Conservation (phyloP, 495 filamentous ascomycete species). For the Aspergillus baeticus region DNA sequence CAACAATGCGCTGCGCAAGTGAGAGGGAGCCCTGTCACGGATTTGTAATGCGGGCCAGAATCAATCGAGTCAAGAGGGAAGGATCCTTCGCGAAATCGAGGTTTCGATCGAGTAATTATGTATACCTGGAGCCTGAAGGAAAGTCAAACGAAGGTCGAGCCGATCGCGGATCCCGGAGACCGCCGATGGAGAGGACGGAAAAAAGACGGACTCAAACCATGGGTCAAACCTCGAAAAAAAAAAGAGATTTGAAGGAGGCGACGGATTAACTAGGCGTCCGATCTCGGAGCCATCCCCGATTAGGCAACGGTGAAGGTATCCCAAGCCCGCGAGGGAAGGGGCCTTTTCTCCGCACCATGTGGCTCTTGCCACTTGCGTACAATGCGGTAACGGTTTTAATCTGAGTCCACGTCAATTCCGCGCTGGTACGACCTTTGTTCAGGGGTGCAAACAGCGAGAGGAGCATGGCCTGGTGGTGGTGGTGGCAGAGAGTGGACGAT, state of each 20-base stretch:
- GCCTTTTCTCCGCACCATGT: no score
- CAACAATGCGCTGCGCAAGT: no score
- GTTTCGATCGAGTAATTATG: constrained; percentile 31
- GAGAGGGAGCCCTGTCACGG: neutral
- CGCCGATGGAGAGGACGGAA: constrained; percentile 14
- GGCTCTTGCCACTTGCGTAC: neutral
- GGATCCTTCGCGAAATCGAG: neutral
- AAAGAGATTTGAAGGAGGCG: neutral
- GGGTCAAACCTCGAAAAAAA: neutral
- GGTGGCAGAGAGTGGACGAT: neutral
- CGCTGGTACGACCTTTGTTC: neutral
- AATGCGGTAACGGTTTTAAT: neutral
- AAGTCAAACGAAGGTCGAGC: constrained; percentile 10
- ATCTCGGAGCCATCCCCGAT: constrained; percentile 5
- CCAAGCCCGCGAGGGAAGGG: neutral
- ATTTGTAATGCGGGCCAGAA: constrained; percentile 4
- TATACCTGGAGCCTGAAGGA: constrained; percentile 1
- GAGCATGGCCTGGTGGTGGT: neutral
- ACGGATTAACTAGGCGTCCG: neutral
- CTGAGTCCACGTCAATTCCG: neutral
- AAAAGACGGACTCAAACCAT: neutral
- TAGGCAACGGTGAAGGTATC: constrained; percentile 22
- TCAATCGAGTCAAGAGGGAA: constrained; percentile 20
- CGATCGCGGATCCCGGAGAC: constrained; percentile 26
- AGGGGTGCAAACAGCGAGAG: constrained; percentile 2